Evolutionary conservation across 306 rosid species (phyloP), one percentile per base, ranked within the genome.

Genomic region (Quercus glauca): DNA sequence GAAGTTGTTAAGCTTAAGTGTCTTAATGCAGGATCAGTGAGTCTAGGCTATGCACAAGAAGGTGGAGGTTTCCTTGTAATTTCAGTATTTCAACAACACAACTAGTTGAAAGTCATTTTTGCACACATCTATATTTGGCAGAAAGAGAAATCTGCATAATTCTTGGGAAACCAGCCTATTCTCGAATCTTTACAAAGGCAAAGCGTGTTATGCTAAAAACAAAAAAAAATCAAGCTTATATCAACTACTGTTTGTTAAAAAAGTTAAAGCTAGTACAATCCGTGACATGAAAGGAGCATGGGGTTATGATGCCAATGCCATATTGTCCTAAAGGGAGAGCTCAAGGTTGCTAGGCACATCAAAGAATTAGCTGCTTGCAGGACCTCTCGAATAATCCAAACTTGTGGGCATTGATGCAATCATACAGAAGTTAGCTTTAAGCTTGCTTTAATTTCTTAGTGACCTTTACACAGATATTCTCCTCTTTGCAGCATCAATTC

Each of bases 351-450:
- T 11, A 45, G 80, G 51, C 80, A 73, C 80, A 68, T 64, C 35
- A 80, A 63, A 73, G 83, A 82, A 86, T 76, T 70, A 76, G 76
- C 77, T 81, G 80, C 85, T 81, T 6, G 26, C 56, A 69, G 83
- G 35, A 52, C 77, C 83, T 52, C 74, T 57, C 41, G 87, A 82
- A 91, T 87, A 83, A 88, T 84, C 80, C 81, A 78, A 78, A 82
- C 78, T 75, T 78, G 77, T 77, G 80, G 83, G 90, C 81, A 89
- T 89, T 90, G 88, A 83, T 87, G 91, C 94, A 87, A 85, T 81
- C 81, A 63, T 84, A 76, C 83, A 83, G 89, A 81, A 77, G 65
- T 52, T 83, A 63, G 75, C 85, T 73, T 78, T 73, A 73, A 76
- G 89, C 87, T 84, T 87, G 85, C 85, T 84, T 87, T 41, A 41